These are phyloP conservation scores for Curvularia spicifera DNA, from an alignment of 2,329 filamentous ascomycete genomes.

Conservation along the genomic window DNA sequence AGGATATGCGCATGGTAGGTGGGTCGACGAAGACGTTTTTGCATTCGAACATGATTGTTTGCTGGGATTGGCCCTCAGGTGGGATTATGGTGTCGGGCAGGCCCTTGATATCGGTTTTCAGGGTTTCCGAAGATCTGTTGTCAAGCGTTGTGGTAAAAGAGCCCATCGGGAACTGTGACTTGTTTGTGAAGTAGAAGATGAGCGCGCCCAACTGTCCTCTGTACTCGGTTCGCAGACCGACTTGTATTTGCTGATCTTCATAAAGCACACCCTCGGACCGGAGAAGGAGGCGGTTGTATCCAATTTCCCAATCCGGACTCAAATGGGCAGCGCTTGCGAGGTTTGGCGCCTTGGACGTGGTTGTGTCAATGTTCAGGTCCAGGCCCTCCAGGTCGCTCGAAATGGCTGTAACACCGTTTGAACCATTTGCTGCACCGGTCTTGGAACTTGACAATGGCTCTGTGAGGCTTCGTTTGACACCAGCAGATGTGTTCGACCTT, in stretches of 20 bases:
- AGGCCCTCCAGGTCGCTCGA: slow-evolving; percentile 74
- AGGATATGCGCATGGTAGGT: slow-evolving; percentile 92
- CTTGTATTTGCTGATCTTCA: slow-evolving; percentile 91
- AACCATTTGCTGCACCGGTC: slow-evolving; percentile 40
- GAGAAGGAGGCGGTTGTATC: slow-evolving; percentile 83
- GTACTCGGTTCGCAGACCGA: slow-evolving; percentile 92
- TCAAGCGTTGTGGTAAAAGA: slow-evolving; percentile 96
- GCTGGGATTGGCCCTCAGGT: slow-evolving; percentile 80
- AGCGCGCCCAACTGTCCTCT: slow-evolving; percentile 93
- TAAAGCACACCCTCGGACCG: slow-evolving; percentile 86
- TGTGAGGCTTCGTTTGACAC: slow-evolving; percentile 86
- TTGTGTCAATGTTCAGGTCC: slow-evolving; percentile 71
- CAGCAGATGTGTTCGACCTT: slow-evolving; percentile 67
- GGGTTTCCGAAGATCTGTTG: slow-evolving; percentile 67
- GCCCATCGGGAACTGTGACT: slow-evolving; percentile 80
- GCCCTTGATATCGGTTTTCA: slow-evolving; percentile 87
- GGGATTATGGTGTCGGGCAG: slow-evolving; percentile 82
- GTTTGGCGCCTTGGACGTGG: slow-evolving; percentile 73
- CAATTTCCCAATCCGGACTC: slow-evolving; percentile 91
- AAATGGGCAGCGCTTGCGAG: slow-evolving; percentile 90
- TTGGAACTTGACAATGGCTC: slow-evolving; percentile 48
- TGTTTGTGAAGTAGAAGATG: slow-evolving; percentile 96
- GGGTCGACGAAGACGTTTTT: slow-evolving; percentile 80
- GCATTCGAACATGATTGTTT: slow-evolving; percentile 93
- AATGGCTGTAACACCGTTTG: slow-evolving; percentile 60